Evolutionary conservation across 208 protist species (phyloP).

Genomic region (Trypanosoma congolense): DNA sequence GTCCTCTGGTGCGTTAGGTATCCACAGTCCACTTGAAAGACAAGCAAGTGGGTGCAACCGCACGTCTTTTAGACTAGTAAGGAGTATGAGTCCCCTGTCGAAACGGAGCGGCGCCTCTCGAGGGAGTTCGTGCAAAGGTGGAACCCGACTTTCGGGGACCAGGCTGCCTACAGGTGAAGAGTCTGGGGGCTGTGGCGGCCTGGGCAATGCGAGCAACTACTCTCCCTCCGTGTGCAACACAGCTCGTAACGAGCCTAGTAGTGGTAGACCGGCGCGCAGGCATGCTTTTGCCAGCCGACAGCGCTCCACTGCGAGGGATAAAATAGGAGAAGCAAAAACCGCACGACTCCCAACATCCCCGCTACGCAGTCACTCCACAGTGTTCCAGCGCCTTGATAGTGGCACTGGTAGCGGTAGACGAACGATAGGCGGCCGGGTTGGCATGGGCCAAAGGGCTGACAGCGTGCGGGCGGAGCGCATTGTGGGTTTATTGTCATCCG

Average conservation of each 20-base stretch:
- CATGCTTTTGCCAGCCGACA: not conserved
- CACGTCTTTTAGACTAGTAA: not conserved
- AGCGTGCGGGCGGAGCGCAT: not conserved
- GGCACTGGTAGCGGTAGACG: not conserved
- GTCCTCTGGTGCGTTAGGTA: too few species aligned
- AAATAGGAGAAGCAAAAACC: constrained; percentile 2
- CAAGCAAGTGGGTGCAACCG: too few species aligned
- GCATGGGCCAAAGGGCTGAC: not conserved
- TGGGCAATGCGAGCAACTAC: not conserved
- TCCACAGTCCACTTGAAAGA: too few species aligned
- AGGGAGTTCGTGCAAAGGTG: not conserved
- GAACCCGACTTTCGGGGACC: not conserved
- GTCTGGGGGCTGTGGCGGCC: not conserved
- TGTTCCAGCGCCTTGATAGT: not conserved
- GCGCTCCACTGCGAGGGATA: not conserved
- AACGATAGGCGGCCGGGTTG: not conserved
- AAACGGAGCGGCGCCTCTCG: not conserved
- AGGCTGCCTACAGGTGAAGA: not conserved
- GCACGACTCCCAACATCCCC: not conserved
- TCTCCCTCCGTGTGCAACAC: not conserved
- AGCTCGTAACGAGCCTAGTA: not conserved
- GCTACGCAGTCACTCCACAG: not conserved
- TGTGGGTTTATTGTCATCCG: not conserved
- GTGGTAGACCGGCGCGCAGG: not conserved
- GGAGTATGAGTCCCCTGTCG: constrained; percentile 1